Conservation (phyloP, 495 filamentous ascomycete genomes). For the Delitschia confertaspora region DNA sequence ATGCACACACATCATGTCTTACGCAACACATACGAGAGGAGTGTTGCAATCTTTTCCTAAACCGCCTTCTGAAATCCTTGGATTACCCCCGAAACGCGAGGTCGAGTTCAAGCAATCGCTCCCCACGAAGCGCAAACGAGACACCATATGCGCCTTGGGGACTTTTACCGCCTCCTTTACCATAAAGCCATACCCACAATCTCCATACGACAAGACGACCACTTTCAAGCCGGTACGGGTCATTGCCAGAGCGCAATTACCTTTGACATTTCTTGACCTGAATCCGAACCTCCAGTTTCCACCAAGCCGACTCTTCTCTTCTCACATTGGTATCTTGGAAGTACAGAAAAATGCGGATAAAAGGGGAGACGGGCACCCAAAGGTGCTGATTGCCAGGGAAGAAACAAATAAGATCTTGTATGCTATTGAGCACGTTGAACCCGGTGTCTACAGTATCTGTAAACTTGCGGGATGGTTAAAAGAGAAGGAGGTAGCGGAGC, state of each 20-base stretch:
- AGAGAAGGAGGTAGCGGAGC: conserved; percentile 34
- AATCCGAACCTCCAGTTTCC: conserved; percentile 3
- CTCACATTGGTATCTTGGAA: conserved; percentile 29
- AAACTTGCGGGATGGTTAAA: conserved; percentile 60
- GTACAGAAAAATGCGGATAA: conserved; percentile 8
- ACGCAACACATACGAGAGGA: conserved; percentile 15
- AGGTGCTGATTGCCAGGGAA: conserved; percentile 58
- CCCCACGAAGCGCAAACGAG: conserved; percentile 23
- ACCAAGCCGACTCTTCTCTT: conserved; percentile 30
- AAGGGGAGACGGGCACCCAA: conserved; percentile 3
- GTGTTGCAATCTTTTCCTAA: conserved; percentile 15
- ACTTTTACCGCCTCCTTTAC: conserved; percentile 15
- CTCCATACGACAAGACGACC: conserved; percentile 18
- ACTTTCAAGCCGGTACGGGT: conserved; percentile 25
- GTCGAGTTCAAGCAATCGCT: conserved; percentile 10
- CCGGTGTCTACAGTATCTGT: conserved; percentile 60
- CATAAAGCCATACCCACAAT: conserved; percentile 20
- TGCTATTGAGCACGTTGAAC: conserved; percentile 61
- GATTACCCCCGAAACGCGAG: conserved; percentile 16
- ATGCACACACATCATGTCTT: conserved; percentile 14
- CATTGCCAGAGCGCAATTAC: conserved; percentile 30
- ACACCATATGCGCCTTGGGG: conserved; percentile 11
- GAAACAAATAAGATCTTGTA: conserved; percentile 52
- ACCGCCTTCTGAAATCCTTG: conserved; percentile 1
- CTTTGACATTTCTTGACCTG: conserved; percentile 34